Evolutionary conservation across 768 basidiomycete genomes (phyloP).

Genomic region (Boletus pseudo-olivaceus): DNA sequence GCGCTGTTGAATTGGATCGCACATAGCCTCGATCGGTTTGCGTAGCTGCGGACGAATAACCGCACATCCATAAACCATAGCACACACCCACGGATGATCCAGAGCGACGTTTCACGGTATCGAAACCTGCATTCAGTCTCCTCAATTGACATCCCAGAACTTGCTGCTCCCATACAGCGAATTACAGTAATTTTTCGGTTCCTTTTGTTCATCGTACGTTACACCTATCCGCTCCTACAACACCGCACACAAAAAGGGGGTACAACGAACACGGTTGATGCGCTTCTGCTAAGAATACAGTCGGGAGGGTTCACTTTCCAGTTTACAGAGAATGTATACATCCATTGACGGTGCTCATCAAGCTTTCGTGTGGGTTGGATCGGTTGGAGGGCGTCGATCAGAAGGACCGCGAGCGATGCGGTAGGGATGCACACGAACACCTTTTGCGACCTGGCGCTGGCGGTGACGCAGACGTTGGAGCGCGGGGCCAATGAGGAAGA

Average conservation of each 20-base stretch:
- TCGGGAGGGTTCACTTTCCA: neutral
- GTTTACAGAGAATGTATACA: neutral
- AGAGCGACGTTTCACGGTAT: too few relatives aligned
- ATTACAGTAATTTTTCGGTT: too few relatives aligned
- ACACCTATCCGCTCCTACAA: neutral
- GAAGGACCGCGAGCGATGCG: constrained; percentile 35
- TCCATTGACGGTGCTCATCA: neutral
- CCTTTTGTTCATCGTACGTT: neutral
- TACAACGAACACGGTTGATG: constrained; percentile 9
- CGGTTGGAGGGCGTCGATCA: constrained; percentile 8
- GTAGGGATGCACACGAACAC: constrained; percentile 56
- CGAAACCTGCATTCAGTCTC: too few relatives aligned
- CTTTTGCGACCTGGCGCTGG: constrained; percentile 39
- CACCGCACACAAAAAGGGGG: neutral
- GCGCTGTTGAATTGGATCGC: too few relatives aligned
- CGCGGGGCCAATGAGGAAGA: constrained; percentile 51
- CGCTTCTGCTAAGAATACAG: constrained; percentile 21
- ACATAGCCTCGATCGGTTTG: too few relatives aligned
- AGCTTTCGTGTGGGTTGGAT: neutral
- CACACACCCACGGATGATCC: too few relatives aligned
- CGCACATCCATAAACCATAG: too few relatives aligned
- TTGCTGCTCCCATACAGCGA: too few relatives aligned
- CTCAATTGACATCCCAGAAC: too few relatives aligned
- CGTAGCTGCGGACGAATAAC: too few relatives aligned
- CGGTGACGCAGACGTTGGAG: constrained; percentile 45